These are phyloP conservation scores for Aureobasidium sp. DNA, from an alignment of 2,329 filamentous ascomycete species.

Conservation along the genomic window DNA sequence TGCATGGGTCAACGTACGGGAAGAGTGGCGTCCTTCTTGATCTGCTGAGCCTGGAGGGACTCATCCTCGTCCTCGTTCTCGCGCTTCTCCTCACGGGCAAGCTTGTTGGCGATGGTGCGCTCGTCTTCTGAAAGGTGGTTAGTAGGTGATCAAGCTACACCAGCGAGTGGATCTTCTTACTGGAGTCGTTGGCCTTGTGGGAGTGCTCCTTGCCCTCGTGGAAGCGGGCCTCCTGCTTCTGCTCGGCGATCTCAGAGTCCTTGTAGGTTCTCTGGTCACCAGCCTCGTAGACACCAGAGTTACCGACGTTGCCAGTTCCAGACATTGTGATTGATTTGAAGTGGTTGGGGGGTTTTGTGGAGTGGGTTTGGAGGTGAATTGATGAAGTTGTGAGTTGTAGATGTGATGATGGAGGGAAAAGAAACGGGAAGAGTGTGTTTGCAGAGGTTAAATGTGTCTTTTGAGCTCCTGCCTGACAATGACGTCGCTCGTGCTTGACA, in stretches of 20 bases:
- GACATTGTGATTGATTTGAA: slow-evolving; percentile 34
- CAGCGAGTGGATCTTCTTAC: slow-evolving; percentile 38
- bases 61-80: slow-evolving; percentile 36
- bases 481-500: not conserved
- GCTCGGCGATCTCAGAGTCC: slow-evolving; percentile 42
- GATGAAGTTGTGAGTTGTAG: slow-evolving; percentile 7
- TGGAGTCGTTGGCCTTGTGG: slow-evolving; percentile 62
- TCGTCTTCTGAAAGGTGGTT: slow-evolving; percentile 27
- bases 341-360: not conserved
- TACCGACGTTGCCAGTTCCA: slow-evolving; percentile 55
- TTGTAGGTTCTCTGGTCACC: slow-evolving; percentile 56
- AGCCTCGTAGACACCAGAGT: slow-evolving; percentile 59
- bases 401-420: slow-evolving; percentile 8
- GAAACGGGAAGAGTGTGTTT: slow-evolving; percentile 6
- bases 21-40: slow-evolving; percentile 52
- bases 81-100: slow-evolving; percentile 53
- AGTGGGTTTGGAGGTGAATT: not conserved
- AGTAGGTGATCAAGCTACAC: not conserved
- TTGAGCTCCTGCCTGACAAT: not conserved
- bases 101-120: slow-evolving; percentile 62
- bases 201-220: slow-evolving; percentile 64
- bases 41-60: slow-evolving; percentile 29
- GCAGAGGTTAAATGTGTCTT: slow-evolving; percentile 11
- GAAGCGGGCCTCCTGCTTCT: slow-evolving; percentile 50
- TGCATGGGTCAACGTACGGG: slow-evolving; percentile 24